Base-by-base conservation (phyloP, 345 rosid genomes). In the Citrus trifoliata region DNA sequence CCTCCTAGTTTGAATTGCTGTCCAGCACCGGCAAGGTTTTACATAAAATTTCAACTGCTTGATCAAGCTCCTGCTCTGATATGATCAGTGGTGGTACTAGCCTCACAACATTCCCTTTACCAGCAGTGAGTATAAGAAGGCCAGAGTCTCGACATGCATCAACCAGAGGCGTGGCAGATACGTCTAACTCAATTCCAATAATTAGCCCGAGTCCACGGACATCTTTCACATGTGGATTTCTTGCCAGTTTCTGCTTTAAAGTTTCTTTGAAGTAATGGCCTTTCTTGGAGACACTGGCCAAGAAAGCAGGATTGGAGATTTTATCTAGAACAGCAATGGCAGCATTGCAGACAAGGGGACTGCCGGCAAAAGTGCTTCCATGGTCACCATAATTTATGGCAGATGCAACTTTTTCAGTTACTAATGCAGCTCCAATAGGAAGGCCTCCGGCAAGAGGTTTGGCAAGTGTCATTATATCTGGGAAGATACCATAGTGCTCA, bases 391-490 rank as follows among this genome's bases (percentile, higher is more conserved):
- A 88, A 2, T 78, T 85, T 24, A 96, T 79, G 73, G 97, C 83
- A 69, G 89, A 83, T 48, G 97, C 94, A 79, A 96, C 94, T 82
- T 81, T 85, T 89, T 94, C 94, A 16, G 92, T 90, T 71, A 91
- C 91, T 12, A 96, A 82, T 53, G 81, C 89, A 22, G 97, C 98
- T 84, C 96, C 98, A 28, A 93, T 88, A 3, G 97, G 99, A 65
- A 95, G 87, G 42, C 99, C 99, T 60, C 98, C 98, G 0, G 99
- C 99, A 76, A 94, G 95, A 37, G 99, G 98, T 80, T 96, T 96
- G 61, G 99, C 98, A 6, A 96, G 88, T 3, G 97, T 96, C 99
- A 96, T 91, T 68, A 95, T 89, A 73, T 95, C 97, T 7, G 98
- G 98, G 76, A 82, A 77, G 30, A 92, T 86, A 30, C 88, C 89